Base-by-base conservation (phyloP, 257 asterid species). In the Jacaranda mimosifolia region DNA sequence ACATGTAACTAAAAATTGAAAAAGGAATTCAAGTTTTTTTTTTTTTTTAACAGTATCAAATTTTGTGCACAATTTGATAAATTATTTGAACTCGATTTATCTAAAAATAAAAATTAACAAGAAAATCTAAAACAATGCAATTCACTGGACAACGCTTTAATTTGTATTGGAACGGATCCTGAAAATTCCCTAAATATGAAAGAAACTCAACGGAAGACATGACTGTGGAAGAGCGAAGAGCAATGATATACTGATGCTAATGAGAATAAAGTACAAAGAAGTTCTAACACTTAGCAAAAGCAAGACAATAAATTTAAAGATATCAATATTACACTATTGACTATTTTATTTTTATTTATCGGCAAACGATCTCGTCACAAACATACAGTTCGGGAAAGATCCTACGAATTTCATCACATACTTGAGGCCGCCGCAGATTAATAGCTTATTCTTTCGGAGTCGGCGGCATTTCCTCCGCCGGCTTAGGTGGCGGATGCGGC, bases 401-500 rank as follows among this genome's bases (percentile, higher is more conserved):
- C 46, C 73, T 36, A 66, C 4, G 13, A 11, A 45, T 46, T 45
- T 70, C 48, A 70, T 51, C 60, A 46, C 58, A 75, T 79, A 35
- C 55, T 76, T 9, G 74, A 7, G 74, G 55, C 69, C 45, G 52
- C 72, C 12, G 67, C 45, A 15, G 36, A 43, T 39, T 39, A 49
- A 9, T 9, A 46, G 46, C 45, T 75, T 9, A 55, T 72, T 40
- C 55, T 60, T 79, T 56, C 26, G 42, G 71, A 73, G 58, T 63
- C 74, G 14, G 73, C n/a, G 62, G 73, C 74, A 39, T 67, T 75
- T 80, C 79, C 72, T 83, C 91, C 70, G 75, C 58, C 10, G 86
- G 40, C 84, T 85, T 85, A 11, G 77, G 68, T 63, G 84, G 89
- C 17, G 84, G 83, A 57, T 72, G 73, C 72, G 89, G 86, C 32